Evolutionary conservation across 768 basidiomycete species (phyloP), one percentile per base, ranked within the genome.

Genomic region (Tubosaeta sp.): DNA sequence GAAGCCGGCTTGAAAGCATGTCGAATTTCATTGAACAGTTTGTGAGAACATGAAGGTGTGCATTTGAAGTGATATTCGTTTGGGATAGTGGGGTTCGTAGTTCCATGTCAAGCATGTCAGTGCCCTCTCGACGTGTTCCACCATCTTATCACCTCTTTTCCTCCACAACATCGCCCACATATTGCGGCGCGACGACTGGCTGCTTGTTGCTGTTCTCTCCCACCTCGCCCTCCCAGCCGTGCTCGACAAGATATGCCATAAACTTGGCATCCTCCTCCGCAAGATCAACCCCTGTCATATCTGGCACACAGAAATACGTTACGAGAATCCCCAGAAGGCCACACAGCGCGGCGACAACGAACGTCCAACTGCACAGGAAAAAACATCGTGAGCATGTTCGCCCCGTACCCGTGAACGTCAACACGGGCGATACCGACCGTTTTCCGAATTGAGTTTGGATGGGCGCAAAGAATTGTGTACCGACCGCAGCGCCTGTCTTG

Each of bases 401-500:
- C 8, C 52, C 37, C 31, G 42, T 13, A 6, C 34, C 13, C 14
- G n/a, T n/a, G n/a, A 9, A n/a, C 9, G 10, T 22, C 22, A 7
- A 17, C 35, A 7, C 35, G 35, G 7, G 46, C 14, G 7, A 44
- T 13, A 47, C 2, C 37, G 57, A 79, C 79, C 74, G 77, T 59
- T 84, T 80, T 11, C 86, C 86, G 16, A 85, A 77, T 60, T 83
- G 74, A 46, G 70, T 70, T 58, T 83, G 80, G 55, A 86, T 84
- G 4, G 85, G 85, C 4, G 82, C 84, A 63, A 86, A 86, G 1
- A 76, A 81, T 60, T 86, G 83, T 0, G 82, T 84, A 9, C 85
- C 85, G 43, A 85, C 54, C n/a, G 82, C 85, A 19, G 85, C 87
- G 5, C 87, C 87, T 2, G 81, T 72, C 60, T 86, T 86, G 5